A percentile compares a stretch with the other conserved stretches of the same genome.
Conservation (phyloP, 2,329 filamentous ascomycete genomes). For the Lojkania enalia region DNA sequence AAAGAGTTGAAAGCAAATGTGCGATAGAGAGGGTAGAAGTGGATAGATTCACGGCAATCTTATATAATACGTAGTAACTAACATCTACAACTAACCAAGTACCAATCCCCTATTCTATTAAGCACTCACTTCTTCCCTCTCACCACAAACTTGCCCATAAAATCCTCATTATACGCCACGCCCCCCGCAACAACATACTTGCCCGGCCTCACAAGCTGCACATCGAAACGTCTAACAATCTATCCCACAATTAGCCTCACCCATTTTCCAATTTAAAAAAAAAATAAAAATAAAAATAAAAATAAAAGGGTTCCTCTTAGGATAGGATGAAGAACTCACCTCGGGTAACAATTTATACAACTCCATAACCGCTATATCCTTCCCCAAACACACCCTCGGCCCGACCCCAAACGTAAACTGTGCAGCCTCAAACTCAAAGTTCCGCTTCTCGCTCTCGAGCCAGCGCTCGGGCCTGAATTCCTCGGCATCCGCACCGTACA, state of each 20-base stretch:
- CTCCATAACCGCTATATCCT: constrained; percentile 37
- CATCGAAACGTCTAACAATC: constrained; percentile 34
- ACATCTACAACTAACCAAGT: too few species aligned
- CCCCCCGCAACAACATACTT: constrained; percentile 35
- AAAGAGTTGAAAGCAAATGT: too few species aligned
- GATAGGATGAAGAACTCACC: too few species aligned
- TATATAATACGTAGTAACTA: too few species aligned
- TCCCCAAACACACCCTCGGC: constrained; percentile 34
- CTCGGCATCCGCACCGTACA: constrained; percentile 49
- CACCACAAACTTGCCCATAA: constrained; percentile 18
- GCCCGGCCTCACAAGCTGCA: constrained; percentile 28
- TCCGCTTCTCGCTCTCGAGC: constrained; percentile 33
- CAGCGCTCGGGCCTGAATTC: constrained; percentile 49
- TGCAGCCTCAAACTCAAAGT: constrained; percentile 30
- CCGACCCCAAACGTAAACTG: constrained; percentile 38
- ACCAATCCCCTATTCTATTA: too few species aligned
- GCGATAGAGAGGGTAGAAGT: too few species aligned
- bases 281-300: too few species aligned
- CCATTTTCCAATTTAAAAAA: background rate
- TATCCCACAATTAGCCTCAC: constrained; percentile 6
- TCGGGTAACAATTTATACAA: constrained; percentile 35
- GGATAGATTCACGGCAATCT: too few species aligned
- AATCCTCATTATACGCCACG: constrained; percentile 32
- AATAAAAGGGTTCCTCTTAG: too few species aligned
- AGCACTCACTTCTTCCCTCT: too few species aligned